Percentiles rank a stretch among this genome's conserved stretches.
These are phyloP conservation scores for Kondoa malvinella DNA, from an alignment of 768 basidiomycete genomes.

Conservation along the genomic window DNA sequence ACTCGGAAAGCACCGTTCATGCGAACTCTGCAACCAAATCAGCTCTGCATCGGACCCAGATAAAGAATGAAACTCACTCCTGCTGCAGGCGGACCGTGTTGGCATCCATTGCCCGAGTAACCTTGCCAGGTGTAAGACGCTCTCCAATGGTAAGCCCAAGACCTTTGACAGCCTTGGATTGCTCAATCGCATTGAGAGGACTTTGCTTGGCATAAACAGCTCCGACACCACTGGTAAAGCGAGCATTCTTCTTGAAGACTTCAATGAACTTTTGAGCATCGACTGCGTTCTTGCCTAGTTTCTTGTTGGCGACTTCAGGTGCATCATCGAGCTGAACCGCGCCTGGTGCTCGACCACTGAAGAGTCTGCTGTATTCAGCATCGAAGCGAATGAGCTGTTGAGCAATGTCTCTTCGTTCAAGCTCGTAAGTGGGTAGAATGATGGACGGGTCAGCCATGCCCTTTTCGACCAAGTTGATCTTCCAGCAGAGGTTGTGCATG, in stretches of 20 bases:
- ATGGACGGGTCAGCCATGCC: conserved; percentile 21
- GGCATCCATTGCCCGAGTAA: conserved; percentile 26
- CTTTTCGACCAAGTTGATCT: conserved; percentile 30
- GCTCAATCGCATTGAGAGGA: conserved; percentile 25
- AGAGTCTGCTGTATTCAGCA: conserved; percentile 26
- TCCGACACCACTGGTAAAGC: conserved; percentile 27
- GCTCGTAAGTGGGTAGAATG: conserved; percentile 27
- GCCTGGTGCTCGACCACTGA: conserved; percentile 24
- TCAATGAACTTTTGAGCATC: conserved; percentile 27
- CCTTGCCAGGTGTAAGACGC: conserved; percentile 26
- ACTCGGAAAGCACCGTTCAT: conserved; percentile 29
- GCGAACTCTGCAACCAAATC: conserved; percentile 14
- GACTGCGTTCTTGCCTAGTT: conserved; percentile 20
- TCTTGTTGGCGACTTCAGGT: conserved; percentile 15
- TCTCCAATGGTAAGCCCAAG: conserved; percentile 21
- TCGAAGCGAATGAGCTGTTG: conserved; percentile 28
- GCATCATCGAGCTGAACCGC: conserved; percentile 20
- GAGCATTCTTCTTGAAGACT: conserved; percentile 28
- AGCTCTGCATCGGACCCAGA: neutral
- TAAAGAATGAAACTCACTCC: conserved; percentile 17
- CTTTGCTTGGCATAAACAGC: conserved; percentile 24
- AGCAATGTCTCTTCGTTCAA: conserved; percentile 25
- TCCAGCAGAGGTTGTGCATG: conserved; percentile 27
- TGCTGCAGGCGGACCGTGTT: conserved; percentile 28
- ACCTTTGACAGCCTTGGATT: conserved; percentile 25